These are phyloP conservation scores for Phytophthora fragariaefolia DNA, from an alignment of 352 stramenopile genomes.

Conservation along the genomic window DNA sequence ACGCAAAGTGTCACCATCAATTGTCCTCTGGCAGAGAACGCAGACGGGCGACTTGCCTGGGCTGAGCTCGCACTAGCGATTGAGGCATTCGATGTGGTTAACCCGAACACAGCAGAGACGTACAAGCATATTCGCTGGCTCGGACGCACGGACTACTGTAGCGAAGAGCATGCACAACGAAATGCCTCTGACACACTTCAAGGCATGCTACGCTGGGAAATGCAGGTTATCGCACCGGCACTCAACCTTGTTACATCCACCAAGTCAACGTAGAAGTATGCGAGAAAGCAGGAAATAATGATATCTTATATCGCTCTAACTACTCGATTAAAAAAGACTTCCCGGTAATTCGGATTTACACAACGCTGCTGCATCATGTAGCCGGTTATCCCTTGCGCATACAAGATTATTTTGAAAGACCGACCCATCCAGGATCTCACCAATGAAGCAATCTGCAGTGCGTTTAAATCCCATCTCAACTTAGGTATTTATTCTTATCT, in stretches of 20 bases:
- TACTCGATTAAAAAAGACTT: no score
- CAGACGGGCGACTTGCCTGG: constrained; percentile 25
- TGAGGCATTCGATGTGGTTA: constrained; percentile 28
- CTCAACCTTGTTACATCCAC: constrained; percentile 11
- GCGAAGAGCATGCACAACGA: constrained; percentile 32
- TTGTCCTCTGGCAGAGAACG: neutral
- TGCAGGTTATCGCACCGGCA: constrained; percentile 32
- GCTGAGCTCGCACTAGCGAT: constrained; percentile 39
- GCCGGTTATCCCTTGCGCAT: no score
- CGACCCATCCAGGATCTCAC: no score
- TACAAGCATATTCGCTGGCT: constrained; percentile 39
- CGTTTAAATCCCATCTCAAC: no score
- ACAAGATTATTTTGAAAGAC: no score
- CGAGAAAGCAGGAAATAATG: no score
- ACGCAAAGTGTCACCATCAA: constrained; percentile 37
- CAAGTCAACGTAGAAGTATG: neutral
- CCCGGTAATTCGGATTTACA: no score
- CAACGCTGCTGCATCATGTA: no score
- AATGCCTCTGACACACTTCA: constrained; percentile 40
- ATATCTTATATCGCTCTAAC: no score
- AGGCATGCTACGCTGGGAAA: constrained; percentile 42
- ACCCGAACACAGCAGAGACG: constrained; percentile 20
- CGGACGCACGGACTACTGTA: constrained; percentile 45
- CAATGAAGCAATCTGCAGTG: no score
- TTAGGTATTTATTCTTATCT: no score